Evolutionary conservation across 495 filamentous ascomycete genomes (phyloP).

Genomic region (Hypoxylon rickii): DNA sequence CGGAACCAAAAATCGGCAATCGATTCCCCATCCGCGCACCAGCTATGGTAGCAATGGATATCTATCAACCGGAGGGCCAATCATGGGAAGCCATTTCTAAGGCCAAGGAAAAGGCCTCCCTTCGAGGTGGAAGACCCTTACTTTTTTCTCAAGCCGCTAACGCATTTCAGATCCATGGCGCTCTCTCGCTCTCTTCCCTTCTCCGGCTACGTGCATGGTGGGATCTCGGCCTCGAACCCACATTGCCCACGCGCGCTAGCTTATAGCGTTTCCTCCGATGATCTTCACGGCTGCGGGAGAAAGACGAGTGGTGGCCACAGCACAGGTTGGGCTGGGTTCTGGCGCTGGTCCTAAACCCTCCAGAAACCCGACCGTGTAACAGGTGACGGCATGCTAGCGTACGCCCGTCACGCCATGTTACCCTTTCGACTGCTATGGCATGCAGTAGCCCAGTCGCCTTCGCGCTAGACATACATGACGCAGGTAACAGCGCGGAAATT

Average conservation of each 20-base stretch:
- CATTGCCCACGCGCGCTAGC: not conserved
- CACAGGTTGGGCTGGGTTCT: not conserved
- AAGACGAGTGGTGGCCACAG: not conserved
- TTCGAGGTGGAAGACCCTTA: slow-evolving; percentile 19
- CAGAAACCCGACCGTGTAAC: too few relatives aligned
- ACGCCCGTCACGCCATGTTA: slow-evolving; percentile 14
- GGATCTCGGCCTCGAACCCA: slow-evolving; percentile 25
- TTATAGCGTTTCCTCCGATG: slow-evolving; percentile 15
- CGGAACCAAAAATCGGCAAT: slow-evolving; percentile 22
- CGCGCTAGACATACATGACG: not conserved
- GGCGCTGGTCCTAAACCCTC: too few relatives aligned
- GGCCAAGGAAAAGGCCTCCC: not conserved
- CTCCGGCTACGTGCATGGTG: slow-evolving; percentile 23
- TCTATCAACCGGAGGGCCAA: slow-evolving; percentile 14
- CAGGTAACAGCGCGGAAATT: not conserved
- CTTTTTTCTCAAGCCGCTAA: slow-evolving; percentile 17
- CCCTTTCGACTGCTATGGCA: slow-evolving; percentile 1
- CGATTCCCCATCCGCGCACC: slow-evolving; percentile 9
- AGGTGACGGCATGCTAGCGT: slow-evolving; percentile 14
- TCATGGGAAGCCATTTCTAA: slow-evolving; percentile 6
- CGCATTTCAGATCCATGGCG: slow-evolving; percentile 15
- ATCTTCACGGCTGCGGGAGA: slow-evolving; percentile 14
- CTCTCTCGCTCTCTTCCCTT: slow-evolving; percentile 11
- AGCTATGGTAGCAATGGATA: slow-evolving; percentile 3
- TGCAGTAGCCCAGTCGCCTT: not conserved